Base-by-base conservation (phyloP, 2,329 filamentous ascomycete species). In the Lachnellula arida region DNA sequence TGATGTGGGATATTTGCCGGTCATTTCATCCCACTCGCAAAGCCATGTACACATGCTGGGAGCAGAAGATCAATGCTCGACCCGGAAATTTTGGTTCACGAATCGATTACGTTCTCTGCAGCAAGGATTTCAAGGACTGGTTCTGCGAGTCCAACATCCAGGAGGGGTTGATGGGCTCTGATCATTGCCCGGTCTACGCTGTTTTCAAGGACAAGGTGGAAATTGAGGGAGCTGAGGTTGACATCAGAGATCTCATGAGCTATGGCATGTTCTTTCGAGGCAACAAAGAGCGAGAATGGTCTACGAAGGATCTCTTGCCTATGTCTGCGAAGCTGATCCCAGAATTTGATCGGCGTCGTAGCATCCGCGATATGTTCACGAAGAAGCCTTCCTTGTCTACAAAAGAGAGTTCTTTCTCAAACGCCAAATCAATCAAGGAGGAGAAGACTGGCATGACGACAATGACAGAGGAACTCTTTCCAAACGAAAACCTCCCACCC, bases 1-100 rank as follows among this genome's bases (percentile, higher is more conserved):
- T 92, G 1, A 75, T 97, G 42, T 89, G 87, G 81, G 94, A 99
- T 73, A 77, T 95, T 17, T 92, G 89, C 64, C 82, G 94, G 49
- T 82, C 81, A 25, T 95, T 92, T 67, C 88, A 97, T 67, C 88
- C 89, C 0, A 74, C 76, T n/a, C 81, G 94, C 40, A 77, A 78
- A 59, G 91, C 91, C 58, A 97, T 99, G 94, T 97, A 91, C 71
- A 97, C 94, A 0, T 96, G 93, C 71, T 97, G 93, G 93, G 91
- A 97, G 61, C 92, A 90, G 50, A 92, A 89, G 70, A 88, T 91
- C 68, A 97, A 97, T 71, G 89, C 90, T n/a, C 81, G 94, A n/a
- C 93, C 93, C 3, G 91, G 89, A 2, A 97, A 97, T 70, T 95
- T 88, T 71, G 94, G 94, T 5, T 88, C 89, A 53, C 84, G 94